Base-by-base conservation (phyloP, 1,284 basidiomycete species). In the Athelia sp. region DNA sequence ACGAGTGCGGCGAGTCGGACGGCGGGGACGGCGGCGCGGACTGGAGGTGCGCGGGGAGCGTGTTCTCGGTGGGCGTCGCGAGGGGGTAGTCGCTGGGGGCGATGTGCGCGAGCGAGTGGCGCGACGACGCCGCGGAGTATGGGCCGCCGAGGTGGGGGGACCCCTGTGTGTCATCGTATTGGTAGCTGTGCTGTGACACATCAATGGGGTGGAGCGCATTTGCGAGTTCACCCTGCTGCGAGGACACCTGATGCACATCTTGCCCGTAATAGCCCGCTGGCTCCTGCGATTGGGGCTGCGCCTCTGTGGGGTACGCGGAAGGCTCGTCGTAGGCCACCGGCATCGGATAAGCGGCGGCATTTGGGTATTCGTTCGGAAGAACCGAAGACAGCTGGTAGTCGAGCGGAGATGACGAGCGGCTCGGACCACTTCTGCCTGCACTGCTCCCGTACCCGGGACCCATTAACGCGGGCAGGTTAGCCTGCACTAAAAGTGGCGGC, bases 71-170 rank as follows among this genome's bases (percentile, higher is more conserved):
- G n/a, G n/a, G n/a, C n/a, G n/a, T n/a, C n/a, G n/a, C n/a, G n/a
- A n/a, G n/a, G n/a, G n/a, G n/a, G n/a, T n/a, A 40, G 43, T 29
- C 11, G 66, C 64, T 6, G 70, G 69, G 48, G 71, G 72, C 74
- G 18, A 74, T 74, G 53, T 74, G 74, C 2, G 72, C 72, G 29
- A 74, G 72, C 4, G 71, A 74, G 52, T 72, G 73, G 4, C 72
- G 68, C 2, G 72, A 73, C 1, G 65, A 58, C 4, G 65, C 55
- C 3, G 67, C 23, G 18, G 46, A 18, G 22, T 22, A 47, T n/a
- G n/a, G n/a, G n/a, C n/a, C n/a, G n/a, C n/a, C n/a, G 43, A 26
- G 21, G 70, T 66, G n/a, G 63, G 61, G 0, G 68, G 50, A 10
- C 48, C n/a, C n/a, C n/a, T n/a, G n/a, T n/a, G n/a, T n/a, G n/a